phyloP scores from a whole-genome alignment of 1,284 basidiomycete species.

The Ustilago shanxiensis region DNA sequence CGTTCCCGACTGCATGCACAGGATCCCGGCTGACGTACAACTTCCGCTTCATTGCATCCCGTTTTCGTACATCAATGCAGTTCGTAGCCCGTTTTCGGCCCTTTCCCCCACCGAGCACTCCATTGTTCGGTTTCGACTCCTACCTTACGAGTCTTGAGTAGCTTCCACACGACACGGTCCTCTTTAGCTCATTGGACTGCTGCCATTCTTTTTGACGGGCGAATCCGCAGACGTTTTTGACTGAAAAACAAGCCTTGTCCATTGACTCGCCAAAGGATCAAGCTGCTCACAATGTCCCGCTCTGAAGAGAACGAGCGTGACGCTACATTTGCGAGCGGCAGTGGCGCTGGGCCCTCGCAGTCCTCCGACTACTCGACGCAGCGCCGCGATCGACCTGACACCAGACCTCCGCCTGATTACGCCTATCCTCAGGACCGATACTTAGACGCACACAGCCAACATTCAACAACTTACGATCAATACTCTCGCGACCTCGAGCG shows the following conservation, averaged over 20 bases:
- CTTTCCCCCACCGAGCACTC: conserved; percentile 18
- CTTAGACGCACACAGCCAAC: conserved; percentile 11
- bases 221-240: not conserved
- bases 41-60: conserved; percentile 15
- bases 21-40: conserved; percentile 22
- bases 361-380: conserved; percentile 22
- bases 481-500: conserved; percentile 21
- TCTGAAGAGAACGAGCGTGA: conserved; percentile 37
- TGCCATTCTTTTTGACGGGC: not conserved
- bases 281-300: conserved; percentile 25
- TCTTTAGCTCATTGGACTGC: not conserved
- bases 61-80: conserved; percentile 29
- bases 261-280: not conserved
- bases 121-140: conserved; percentile 24
- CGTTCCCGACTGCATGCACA: conserved; percentile 15
- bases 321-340: conserved; percentile 10
- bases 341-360: conserved; percentile 22
- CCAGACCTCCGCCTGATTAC: conserved; percentile 11
- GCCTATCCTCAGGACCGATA: conserved; percentile 18
- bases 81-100: conserved; percentile 9
- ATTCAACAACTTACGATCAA: conserved; percentile 21
- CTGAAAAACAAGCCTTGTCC: not conserved
- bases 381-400: conserved; percentile 20
- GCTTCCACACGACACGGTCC: conserved; percentile 1
- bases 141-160: conserved; percentile 1